Base-by-base conservation (phyloP, 2,329 filamentous ascomycete genomes). In the Ceratocystis diversiconidia region DNA sequence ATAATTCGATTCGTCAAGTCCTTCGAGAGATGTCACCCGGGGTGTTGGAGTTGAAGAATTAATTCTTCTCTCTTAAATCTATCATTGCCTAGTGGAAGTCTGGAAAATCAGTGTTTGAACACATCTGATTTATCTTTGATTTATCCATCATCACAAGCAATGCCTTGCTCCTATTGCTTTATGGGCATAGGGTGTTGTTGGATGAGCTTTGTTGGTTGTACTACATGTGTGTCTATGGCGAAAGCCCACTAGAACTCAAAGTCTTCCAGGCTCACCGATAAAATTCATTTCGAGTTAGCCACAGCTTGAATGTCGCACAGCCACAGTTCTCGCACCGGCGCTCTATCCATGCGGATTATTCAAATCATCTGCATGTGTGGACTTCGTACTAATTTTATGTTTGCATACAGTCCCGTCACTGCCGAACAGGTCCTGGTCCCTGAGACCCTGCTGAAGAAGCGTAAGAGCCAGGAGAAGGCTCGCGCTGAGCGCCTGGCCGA, bases 371-470 rank as follows among this genome's bases (percentile, higher is more conserved):
- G 66, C 63, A 67, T 67, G 63, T 63, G 77, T 81, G 86, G 83
- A 84, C 81, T 81, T 83, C 83, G 85, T 86, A 89, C 87, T 89
- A 85, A 90, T 88, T 86, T 85, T 78, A 67, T 90, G 78, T 85
- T 77, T 68, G 64, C 69, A 68, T 73, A 71, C 76, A 96, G 91
- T 81, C 86, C 86, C 80, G 89, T 96, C 76, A 95, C 91, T 79
- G 81, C 92, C 80, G 90, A 96, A 79, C 89, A 97, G 79, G 86
- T 99, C 78, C 84, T 97, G 78, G 90, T 97, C 77, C 94, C 94
- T 73, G 94, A 99, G 90, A 99, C 94, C 74, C 90, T 99, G 76
- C 86, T 99, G 79, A 99, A 99, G 89, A 99, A 99, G 90, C 90
- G 94, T 84, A 99, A 99, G 91, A 90, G 86, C 79, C 92, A 96